Percentiles rank a stretch among this genome's conserved stretches.
Conservation (phyloP, 129 eudicot genomes). For the Erigeron canadensis region DNA sequence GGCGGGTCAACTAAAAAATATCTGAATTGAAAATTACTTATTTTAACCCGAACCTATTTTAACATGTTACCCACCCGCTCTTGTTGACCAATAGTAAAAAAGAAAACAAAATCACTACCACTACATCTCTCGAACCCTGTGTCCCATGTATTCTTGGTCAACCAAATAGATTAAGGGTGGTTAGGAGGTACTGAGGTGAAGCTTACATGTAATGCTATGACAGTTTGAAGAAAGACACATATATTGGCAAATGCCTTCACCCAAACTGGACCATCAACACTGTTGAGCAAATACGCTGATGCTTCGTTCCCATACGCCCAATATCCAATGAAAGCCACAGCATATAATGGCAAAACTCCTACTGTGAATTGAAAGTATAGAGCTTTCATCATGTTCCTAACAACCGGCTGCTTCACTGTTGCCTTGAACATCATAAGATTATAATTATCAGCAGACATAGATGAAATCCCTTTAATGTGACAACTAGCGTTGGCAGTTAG, state of each 20-base stretch:
- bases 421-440: slow-evolving; percentile 53
- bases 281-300: slow-evolving; percentile 66
- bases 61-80: neutral
- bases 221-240: slow-evolving; percentile 68
- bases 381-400: slow-evolving; percentile 90
- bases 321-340: slow-evolving; percentile 75
- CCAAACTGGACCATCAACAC: slow-evolving; percentile 81
- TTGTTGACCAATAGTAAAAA: neutral
- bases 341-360: slow-evolving; percentile 76
- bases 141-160: slow-evolving; percentile 2
- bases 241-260: slow-evolving; percentile 63
- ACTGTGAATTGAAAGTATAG: slow-evolving; percentile 82
- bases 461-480: neutral
- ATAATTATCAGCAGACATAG: neutral
- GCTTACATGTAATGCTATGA: slow-evolving; percentile 84
- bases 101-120: neutral
- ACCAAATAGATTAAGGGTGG: slow-evolving; percentile 6
- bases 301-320: slow-evolving; percentile 85
- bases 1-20: neutral
- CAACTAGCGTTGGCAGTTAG: neutral
- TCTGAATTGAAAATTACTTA: neutral
- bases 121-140: neutral
- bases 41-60: neutral
- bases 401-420: slow-evolving; percentile 81
- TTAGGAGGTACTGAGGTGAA: slow-evolving; percentile 7